Evolutionary conservation across 345 rosid genomes (phyloP), one percentile per base, ranked within the genome.

Genomic region (Eucalyptus camaldulensis): DNA sequence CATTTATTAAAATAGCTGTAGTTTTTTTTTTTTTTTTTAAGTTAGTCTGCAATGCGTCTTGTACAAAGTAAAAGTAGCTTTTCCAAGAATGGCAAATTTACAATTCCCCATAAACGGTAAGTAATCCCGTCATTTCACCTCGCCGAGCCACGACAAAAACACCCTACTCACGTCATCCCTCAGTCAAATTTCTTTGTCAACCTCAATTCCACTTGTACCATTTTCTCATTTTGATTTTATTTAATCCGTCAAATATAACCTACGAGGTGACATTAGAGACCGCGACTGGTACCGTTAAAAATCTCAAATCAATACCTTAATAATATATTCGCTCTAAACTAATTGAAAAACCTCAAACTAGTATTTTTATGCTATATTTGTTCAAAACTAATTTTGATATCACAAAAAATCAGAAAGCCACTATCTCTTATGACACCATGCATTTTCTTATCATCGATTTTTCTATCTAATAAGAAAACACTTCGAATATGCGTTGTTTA

Each of bases 371-470:
- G 0, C 43, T 67, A 67, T 67, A 33, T 16, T 69, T 69, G 2
- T 10, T 5, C 2, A 1, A 69, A 33, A 40, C 13, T 17, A 69
- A 33, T 69, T 69, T 8, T 5, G 3, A 40, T 9, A 33, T 0
- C 13, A 17, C 24, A 17, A 16, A 16, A 69, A 69, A 17, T 9
- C 44, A 8, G 0, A 69, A 65, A 69, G 0, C 1, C 4, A 8
- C 4, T 19, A 17, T 19, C 10, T 10, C 2, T 1, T 5, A 1
- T 0, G 7, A 69, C 0, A 7, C 2, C 0, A 0, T 0, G 0
- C 5, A 69, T 16, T 17, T 17, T 31, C 1, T 65, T 14, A n/a
- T 1, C 8, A 7, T 13, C 0, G 10, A n/a, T 65, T 65, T 15
- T 15, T n/a, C 10, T 0, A 0, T 17, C 0, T 69, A 10, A 8